A percentile compares a stretch with the other conserved stretches of the same genome.
Evolutionary conservation across 805 yeast species (phyloP).

Genomic region (Pichia eremophila): DNA sequence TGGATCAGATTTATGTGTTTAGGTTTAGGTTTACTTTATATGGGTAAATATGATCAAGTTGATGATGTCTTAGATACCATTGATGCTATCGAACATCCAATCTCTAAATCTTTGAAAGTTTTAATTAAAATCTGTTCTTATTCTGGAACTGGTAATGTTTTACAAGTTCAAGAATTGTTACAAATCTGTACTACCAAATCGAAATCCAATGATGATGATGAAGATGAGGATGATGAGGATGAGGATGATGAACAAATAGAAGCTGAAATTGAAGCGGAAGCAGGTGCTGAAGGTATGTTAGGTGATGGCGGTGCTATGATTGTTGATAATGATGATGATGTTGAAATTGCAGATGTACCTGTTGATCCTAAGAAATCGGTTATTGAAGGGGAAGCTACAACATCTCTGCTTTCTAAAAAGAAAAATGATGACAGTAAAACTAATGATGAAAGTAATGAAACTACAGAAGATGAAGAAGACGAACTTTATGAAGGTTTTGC

Average conservation of each 20-base stretch:
- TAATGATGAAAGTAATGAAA: conserved; percentile 26
- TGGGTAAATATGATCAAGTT: conserved; percentile 90
- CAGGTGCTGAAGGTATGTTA: conserved; percentile 21
- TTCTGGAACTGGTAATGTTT: conserved; percentile 96
- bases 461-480: conserved; percentile 35
- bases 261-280: conserved; percentile 21
- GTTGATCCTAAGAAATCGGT: conserved; percentile 24
- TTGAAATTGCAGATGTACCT: conserved; percentile 27
- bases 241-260: conserved; percentile 21
- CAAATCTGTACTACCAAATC: conserved; percentile 77
- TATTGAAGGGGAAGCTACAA: conserved; percentile 17
- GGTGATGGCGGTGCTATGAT: conserved; percentile 12
- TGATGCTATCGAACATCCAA: conserved; percentile 91
- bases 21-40: conserved; percentile 82
- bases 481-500: conserved; percentile 74
- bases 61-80: conserved; percentile 92
- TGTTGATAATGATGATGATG: conserved; percentile 41
- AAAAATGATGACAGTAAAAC: conserved; percentile 4
- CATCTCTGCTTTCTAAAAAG: not conserved
- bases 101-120: conserved; percentile 80
- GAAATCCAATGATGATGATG: conserved; percentile 45
- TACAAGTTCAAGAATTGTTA: conserved; percentile 83
- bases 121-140: conserved; percentile 88
- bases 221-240: conserved; percentile 33
- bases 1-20: conserved; percentile 87